phyloP scores from a whole-genome alignment of 495 filamentous ascomycete species.

The Margaritispora aquatica region DNA sequence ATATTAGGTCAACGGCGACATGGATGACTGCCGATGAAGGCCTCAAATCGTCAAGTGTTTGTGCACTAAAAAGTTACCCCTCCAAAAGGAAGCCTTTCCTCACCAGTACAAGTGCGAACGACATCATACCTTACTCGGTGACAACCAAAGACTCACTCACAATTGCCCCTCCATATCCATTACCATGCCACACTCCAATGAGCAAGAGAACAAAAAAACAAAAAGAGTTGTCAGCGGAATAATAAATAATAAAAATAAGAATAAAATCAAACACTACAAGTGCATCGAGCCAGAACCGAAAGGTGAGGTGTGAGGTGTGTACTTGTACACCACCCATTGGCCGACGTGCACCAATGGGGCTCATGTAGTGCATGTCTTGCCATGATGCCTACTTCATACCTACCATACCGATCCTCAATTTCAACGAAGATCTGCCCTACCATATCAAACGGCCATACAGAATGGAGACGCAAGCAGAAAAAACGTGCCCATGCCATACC shows the following conservation, averaged over 20 bases:
- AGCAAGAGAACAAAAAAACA: background rate
- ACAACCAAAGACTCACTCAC: background rate
- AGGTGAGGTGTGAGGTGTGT: constrained; percentile 2
- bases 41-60: too few species aligned
- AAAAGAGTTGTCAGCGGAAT: background rate
- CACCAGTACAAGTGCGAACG: background rate
- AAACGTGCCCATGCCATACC: background rate
- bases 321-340: background rate
- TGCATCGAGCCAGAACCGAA: constrained; percentile 2
- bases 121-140: background rate
- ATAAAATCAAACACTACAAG: too few species aligned
- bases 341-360: constrained; percentile 5
- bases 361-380: background rate
- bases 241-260: background rate
- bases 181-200: too few species aligned
- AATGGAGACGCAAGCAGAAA: background rate
- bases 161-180: background rate
- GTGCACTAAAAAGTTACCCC: background rate
- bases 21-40: too few species aligned
- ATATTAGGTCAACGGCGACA: too few species aligned
- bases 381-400: too few species aligned
- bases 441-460: background rate
- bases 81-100: background rate
- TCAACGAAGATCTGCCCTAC: background rate
- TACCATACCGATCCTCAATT: too few species aligned